Base-by-base conservation (phyloP, 768 basidiomycete species). In the Xerocomus brunneocitrinus region DNA sequence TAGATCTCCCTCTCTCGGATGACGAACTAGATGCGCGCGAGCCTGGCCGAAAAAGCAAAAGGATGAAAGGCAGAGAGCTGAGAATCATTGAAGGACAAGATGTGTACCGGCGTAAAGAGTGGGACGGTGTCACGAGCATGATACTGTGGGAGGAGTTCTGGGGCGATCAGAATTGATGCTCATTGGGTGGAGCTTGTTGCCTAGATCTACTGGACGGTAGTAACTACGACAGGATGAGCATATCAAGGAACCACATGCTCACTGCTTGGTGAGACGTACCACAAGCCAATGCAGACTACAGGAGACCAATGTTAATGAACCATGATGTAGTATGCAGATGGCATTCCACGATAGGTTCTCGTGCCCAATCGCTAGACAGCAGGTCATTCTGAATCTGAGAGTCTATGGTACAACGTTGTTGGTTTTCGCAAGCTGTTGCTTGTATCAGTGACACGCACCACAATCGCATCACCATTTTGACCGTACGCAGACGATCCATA, bases 1-100 rank as follows among this genome's bases (percentile, higher is more conserved):
- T 58, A 8, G 52, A 56, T 35, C 74, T 90, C 2, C 84, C 87
- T 0, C 76, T 78, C 50, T 85, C 88, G 13, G 91, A 95, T 62
- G 87, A 89, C 50, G 93, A 95, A 67, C 70, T 81, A 35, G 93
- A 97, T 62, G 62, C 57, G 4, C 70, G 62, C 9, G 62, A 90
- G 46, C 84, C 85, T 3, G 75, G 84, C 60, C 76, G 93, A 54
- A 80, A 76, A 60, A 78, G 80, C 2, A 76, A 76, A 55, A 76
- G 94, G 49, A 92, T 95, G 89, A 79, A 85, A 36, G 86, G 85
- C 25, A 76, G 95, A 52, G 95, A 99, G 68, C 72, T 99, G 52
- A 80, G 87, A 51, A 75, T 98, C 24, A 74, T 99, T 1, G 88
- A 90, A 61, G 85, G 85, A 9, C 84, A 89, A 62, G 79, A 82